Evolutionary conservation across 495 filamentous ascomycete genomes (phyloP), one percentile per base, ranked within the genome.

Genomic region (Glonium stellatum): DNA sequence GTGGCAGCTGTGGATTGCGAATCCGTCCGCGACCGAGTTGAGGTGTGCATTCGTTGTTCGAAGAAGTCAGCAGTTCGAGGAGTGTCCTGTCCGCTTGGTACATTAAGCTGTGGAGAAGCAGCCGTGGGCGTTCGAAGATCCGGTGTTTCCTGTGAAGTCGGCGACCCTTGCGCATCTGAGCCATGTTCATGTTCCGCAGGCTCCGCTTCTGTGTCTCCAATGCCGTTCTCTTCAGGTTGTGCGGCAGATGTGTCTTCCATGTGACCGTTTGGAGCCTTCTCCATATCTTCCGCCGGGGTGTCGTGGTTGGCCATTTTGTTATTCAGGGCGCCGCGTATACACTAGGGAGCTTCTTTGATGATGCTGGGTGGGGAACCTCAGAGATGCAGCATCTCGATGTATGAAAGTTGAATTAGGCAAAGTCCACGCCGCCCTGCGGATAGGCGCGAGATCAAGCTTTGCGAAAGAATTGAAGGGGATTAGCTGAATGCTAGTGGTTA

Each of bases 1-100:
- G 74, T 77, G 48, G 78, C 78, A 1, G 80, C 80, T 27, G 77
- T 82, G 22, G 83, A 84, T 52, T 80, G 71, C 34, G 83, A 84
- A 64, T 85, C 82, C 9, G 83, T 84, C 12, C 73, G 70, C 13
- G 65, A 60, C 4, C 73, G 70, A 47, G 60, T 44, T 15, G 27
- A 37, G 11, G 49, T 25, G 21, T 57, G 59, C 36, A 48, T 54
- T 22, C 60, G 65, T 27, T 41, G 61, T 27, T 65, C 66, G 55
- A 67, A 67, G 65, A 64, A 64, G 23, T 67, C 65, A 49, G 65
- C 52, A 4, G 60, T 61, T 18, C 57, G 57, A 11, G 65, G 65
- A 22, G 61, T 67, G 34, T 63, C 48, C 34, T 59, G 48, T 5
- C 53, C 60, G 48, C 61, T 54, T 18, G 57, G 61, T 0, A 67